Evolutionary conservation across 1,284 basidiomycete species (phyloP).

Genomic region (Coniophora puteana): DNA sequence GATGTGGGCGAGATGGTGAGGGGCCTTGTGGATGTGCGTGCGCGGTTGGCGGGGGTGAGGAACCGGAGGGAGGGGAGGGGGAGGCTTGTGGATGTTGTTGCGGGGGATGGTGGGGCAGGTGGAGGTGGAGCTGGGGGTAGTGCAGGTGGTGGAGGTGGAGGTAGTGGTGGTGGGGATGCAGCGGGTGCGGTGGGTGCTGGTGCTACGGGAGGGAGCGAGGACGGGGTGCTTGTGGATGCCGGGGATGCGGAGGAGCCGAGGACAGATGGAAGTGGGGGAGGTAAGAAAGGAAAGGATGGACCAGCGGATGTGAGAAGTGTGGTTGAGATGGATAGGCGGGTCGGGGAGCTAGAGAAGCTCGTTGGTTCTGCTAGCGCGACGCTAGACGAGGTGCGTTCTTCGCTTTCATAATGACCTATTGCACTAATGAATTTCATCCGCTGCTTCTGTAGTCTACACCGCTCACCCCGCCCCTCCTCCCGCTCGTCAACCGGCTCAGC

Average conservation of each 20-base stretch:
- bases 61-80: slow-evolving; percentile 63
- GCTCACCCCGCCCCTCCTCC: slow-evolving; percentile 77
- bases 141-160: slow-evolving; percentile 32
- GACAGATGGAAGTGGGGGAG: slow-evolving; percentile 13
- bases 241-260: slow-evolving; percentile 16
- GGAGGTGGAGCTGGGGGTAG: no score
- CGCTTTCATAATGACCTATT: slow-evolving; percentile 3
- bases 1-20: slow-evolving; percentile 75
- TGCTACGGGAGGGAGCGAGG: no score
- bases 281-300: slow-evolving; percentile 16
- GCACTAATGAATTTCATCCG: slow-evolving; percentile 18
- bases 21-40: slow-evolving; percentile 69
- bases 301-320: slow-evolving; percentile 43
- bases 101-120: slow-evolving; percentile 35
- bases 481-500: slow-evolving; percentile 80
- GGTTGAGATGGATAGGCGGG: slow-evolving; percentile 73
- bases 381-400: slow-evolving; percentile 63
- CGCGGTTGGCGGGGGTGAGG: slow-evolving; percentile 62
- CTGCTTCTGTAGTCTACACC: slow-evolving; percentile 40
- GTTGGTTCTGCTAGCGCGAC: slow-evolving; percentile 71
- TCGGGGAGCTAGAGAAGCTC: slow-evolving; percentile 76
- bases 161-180: slow-evolving; percentile 11
- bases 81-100: slow-evolving; percentile 57
- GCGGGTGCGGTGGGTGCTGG: slow-evolving; percentile 14
- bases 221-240: slow-evolving; percentile 13